Evolutionary conservation across 2,329 filamentous ascomycete genomes (phyloP).

Genomic region (Epichloe hybrida): DNA sequence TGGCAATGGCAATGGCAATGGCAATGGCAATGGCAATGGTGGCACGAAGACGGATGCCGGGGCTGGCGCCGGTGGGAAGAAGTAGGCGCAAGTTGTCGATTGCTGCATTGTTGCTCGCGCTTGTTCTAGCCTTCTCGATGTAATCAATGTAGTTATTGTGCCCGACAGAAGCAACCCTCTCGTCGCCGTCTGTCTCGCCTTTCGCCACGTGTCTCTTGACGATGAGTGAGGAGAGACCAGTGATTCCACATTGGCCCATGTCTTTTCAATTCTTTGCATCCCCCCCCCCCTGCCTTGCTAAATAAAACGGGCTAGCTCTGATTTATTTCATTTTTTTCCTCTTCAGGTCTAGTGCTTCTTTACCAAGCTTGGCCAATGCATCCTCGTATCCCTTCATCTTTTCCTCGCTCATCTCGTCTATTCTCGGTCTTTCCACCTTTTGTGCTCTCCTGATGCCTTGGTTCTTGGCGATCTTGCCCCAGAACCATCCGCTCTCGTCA

Average conservation of each 20-base stretch:
- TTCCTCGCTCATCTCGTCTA: slow-evolving; percentile 34
- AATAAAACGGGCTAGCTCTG: background rate
- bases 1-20: too few species aligned
- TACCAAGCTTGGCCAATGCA: slow-evolving; percentile 48
- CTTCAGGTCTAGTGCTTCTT: slow-evolving; percentile 35
- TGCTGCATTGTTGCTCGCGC: too few species aligned
- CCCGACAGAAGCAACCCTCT: slow-evolving; percentile 5
- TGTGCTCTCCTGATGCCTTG: slow-evolving; percentile 30
- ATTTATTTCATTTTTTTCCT: slow-evolving; percentile 10
- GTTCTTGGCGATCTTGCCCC: slow-evolving; percentile 60
- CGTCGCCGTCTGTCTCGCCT: slow-evolving; percentile 12
- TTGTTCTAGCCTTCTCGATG: too few species aligned
- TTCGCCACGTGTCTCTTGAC: slow-evolving; percentile 14
- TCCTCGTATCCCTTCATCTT: slow-evolving; percentile 34
- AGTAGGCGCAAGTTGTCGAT: too few species aligned
- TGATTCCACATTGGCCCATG: too few species aligned
- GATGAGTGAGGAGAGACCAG: slow-evolving; percentile 12
- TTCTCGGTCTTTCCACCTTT: slow-evolving; percentile 33
- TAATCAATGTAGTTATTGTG: too few species aligned
- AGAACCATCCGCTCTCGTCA: slow-evolving; percentile 82
- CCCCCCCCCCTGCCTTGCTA: too few species aligned
- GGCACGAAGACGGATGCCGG: too few species aligned
- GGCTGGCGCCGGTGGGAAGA: too few species aligned
- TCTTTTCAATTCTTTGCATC: too few species aligned
- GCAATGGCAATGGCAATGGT: too few species aligned